Evolutionary conservation across 495 filamentous ascomycete genomes (phyloP).

Genomic region (Emericellopsis terricola): DNA sequence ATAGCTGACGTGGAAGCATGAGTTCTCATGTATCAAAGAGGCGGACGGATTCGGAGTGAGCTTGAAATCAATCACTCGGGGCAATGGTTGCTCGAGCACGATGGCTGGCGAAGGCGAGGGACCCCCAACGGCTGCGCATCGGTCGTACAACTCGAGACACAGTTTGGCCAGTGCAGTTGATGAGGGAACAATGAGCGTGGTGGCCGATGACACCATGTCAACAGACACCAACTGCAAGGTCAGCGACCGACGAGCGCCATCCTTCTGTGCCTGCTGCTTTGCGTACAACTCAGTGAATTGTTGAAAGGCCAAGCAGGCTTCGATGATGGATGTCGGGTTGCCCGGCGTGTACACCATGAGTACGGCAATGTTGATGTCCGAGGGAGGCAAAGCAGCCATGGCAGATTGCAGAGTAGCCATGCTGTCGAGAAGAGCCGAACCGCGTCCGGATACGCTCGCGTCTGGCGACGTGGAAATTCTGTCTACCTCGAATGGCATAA

Average conservation of each 20-base stretch:
- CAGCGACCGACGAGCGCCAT: constrained; percentile 41
- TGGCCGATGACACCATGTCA: constrained; percentile 45
- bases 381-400: constrained; percentile 13
- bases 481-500: constrained; percentile 34
- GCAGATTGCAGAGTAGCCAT: constrained; percentile 17
- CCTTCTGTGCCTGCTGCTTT: constrained; percentile 30
- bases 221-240: constrained; percentile 71
- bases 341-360: constrained; percentile 70
- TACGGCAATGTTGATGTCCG: constrained; percentile 51
- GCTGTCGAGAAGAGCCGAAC: constrained; percentile 11
- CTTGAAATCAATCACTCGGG: constrained; percentile 63
- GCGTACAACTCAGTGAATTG: constrained; percentile 54
- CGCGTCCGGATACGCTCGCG: constrained; percentile 7
- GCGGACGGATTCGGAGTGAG: constrained; percentile 45
- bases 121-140: constrained; percentile 44
- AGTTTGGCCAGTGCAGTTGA: constrained; percentile 48
- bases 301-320: constrained; percentile 66
- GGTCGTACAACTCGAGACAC: constrained; percentile 74
- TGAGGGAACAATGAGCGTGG: constrained; percentile 45
- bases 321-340: constrained; percentile 42
- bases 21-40: constrained; percentile 66
- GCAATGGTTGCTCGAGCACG: constrained; percentile 52
- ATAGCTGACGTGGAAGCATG: constrained; percentile 74
- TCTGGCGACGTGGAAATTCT: constrained; percentile 14
- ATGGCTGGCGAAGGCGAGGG: constrained; percentile 49